A percentile compares a stretch with the other conserved stretches of the same genome.
Evolutionary conservation across 2,329 filamentous ascomycete genomes (phyloP).

Genomic region (Hypoxylon sp.): DNA sequence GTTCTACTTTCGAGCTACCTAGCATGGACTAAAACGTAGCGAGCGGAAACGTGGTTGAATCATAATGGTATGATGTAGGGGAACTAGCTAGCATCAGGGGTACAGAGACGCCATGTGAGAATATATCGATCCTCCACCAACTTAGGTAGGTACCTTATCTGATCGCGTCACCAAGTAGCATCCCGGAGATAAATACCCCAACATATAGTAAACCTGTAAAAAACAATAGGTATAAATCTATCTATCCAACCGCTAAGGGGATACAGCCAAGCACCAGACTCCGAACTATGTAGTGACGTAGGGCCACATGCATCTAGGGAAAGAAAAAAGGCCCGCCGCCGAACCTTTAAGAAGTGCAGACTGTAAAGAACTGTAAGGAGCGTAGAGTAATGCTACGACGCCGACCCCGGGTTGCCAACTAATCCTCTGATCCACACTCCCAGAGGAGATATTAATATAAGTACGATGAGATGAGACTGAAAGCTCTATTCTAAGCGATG

Average conservation of each 20-base stretch:
- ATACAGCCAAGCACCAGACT: conserved; percentile 28
- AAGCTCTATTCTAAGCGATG: conserved; percentile 18
- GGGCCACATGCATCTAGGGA: conserved; percentile 28
- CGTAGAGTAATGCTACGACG: conserved; percentile 24
- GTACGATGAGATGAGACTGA: conserved; percentile 19
- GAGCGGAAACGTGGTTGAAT: conserved; percentile 7
- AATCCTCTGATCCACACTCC: conserved; percentile 5
- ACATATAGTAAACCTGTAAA: not conserved
- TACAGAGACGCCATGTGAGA: conserved; percentile 9
- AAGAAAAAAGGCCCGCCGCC: conserved; percentile 11
- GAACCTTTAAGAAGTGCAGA: conserved; percentile 27
- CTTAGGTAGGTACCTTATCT: not conserved
- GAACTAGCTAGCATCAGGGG: conserved; percentile 11
- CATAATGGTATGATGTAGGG: conserved; percentile 12
- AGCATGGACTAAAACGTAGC: not conserved
- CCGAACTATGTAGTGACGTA: conserved; percentile 37
- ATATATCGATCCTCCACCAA: not conserved
- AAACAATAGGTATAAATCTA: conserved; percentile 35
- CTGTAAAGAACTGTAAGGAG: conserved; percentile 20
- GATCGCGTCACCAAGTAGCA: conserved; percentile 16
- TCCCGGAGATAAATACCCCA: not conserved
- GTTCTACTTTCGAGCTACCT: not conserved
- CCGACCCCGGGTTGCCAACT: conserved; percentile 5
- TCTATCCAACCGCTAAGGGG: conserved; percentile 37
- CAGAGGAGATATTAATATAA: conserved; percentile 14